Percentiles rank a stretch among this genome's conserved stretches.
These are phyloP conservation scores for Vaccinium corymbosum DNA, from an alignment of 148 eudicot genomes.

Conservation along the genomic window DNA sequence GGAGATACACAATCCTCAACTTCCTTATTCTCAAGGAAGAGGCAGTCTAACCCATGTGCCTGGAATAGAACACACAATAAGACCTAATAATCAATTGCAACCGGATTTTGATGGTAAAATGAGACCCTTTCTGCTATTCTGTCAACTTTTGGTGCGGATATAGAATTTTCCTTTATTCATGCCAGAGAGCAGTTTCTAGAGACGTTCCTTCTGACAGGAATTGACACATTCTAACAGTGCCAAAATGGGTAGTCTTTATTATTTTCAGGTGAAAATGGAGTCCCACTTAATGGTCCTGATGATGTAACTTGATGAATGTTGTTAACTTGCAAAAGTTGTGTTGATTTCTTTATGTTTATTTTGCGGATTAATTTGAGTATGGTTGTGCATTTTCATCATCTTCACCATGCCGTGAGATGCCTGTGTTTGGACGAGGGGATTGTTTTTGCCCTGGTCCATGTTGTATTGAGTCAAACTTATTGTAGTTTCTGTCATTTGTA, in stretches of 20 bases:
- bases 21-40: slow-evolving; percentile 30
- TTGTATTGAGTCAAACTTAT: neutral
- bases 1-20: slow-evolving; percentile 62
- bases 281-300: neutral
- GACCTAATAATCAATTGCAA: slow-evolving; percentile 34
- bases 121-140: neutral
- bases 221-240: slow-evolving; percentile 5
- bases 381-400: neutral
- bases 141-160: neutral
- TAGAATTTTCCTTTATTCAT: neutral
- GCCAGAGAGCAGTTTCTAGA: neutral
- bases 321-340: neutral
- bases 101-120: slow-evolving; percentile 62
- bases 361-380: neutral
- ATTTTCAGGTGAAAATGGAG: neutral
- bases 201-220: neutral
- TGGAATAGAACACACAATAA: slow-evolving; percentile 34
- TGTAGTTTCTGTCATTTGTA: neutral
- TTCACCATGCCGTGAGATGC: neutral
- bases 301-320: neutral
- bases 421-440: neutral
- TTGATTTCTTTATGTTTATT: neutral
- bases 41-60: slow-evolving; percentile 37
- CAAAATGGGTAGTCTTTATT: neutral
- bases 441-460: neutral